Conservation (phyloP, 2,329 filamentous ascomycete species). For the Xylogone sp. region DNA sequence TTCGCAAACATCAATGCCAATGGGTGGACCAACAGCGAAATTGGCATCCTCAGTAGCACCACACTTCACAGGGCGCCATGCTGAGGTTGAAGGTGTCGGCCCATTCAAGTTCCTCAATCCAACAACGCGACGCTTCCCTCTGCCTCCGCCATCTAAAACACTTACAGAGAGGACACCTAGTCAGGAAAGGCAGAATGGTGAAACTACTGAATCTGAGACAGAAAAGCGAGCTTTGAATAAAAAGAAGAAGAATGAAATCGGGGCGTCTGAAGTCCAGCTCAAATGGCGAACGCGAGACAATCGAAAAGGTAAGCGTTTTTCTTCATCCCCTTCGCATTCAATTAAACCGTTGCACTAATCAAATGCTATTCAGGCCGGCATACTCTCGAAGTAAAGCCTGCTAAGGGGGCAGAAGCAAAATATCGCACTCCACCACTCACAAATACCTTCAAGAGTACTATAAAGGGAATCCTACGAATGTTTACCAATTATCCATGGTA, state of each 20-base stretch:
- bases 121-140: conserved; percentile 28
- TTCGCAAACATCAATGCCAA: background rate
- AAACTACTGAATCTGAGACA: background rate
- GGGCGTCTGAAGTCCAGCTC: conserved; percentile 23
- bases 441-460: conserved; percentile 21
- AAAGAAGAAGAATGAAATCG: conserved; percentile 15
- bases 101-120: conserved; percentile 47
- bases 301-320: conserved; percentile 37
- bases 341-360: background rate
- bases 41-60: background rate
- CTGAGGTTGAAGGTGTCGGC: conserved; percentile 24
- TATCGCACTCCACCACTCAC: conserved; percentile 27
- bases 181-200: conserved; percentile 1
- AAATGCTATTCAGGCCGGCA: conserved; percentile 29
- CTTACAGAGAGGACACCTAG: background rate
- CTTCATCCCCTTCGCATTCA: background rate
- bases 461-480: conserved; percentile 41
- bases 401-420: conserved; percentile 9
- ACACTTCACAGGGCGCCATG: background rate
- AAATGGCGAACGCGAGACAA: conserved; percentile 43
- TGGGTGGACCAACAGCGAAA: background rate
- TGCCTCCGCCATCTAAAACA: conserved; percentile 4
- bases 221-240: background rate
- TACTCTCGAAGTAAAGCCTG: conserved; percentile 30
- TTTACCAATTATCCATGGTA: conserved; percentile 47